Conservation (phyloP, 2,329 filamentous ascomycete species). For the Clarireedia monteithiana region DNA sequence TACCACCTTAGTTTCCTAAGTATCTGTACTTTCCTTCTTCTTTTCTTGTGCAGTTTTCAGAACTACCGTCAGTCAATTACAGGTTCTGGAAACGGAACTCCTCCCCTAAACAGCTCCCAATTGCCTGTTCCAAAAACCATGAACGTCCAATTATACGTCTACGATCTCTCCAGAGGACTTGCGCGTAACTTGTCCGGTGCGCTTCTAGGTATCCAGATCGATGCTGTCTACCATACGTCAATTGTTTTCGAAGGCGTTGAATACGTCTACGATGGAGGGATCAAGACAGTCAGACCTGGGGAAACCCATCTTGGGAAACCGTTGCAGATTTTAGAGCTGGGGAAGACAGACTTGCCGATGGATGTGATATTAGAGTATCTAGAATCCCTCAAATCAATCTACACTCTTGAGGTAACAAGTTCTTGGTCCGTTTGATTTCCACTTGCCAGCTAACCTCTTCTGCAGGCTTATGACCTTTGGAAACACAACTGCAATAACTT, state of each 20-base stretch:
- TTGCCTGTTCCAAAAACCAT: constrained; percentile 35
- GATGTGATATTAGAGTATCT: constrained; percentile 84
- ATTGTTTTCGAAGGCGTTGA: constrained; percentile 79
- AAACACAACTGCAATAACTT: constrained; percentile 98
- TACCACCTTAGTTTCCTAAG: not conserved
- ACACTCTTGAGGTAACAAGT: constrained; percentile 60
- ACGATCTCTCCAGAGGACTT: constrained; percentile 60
- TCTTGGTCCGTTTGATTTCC: not conserved
- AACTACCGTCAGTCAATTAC: not conserved
- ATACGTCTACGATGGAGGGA: constrained; percentile 83
- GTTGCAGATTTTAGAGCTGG: constrained; percentile 67
- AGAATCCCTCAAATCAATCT: constrained; percentile 73
- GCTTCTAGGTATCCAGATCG: constrained; percentile 63
- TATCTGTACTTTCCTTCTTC: not conserved
- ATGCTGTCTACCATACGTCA: constrained; percentile 92
- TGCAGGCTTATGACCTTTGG: constrained; percentile 76
- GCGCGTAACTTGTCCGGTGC: constrained; percentile 42
- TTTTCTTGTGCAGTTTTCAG: not conserved
- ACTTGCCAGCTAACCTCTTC: constrained; percentile 3
- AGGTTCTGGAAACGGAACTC: not conserved
- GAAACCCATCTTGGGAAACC: constrained; percentile 81
- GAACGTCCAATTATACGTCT: constrained; percentile 72
- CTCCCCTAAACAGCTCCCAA: not conserved
- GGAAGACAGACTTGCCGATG: constrained; percentile 67
- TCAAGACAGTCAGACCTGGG: constrained; percentile 74